Conservation (phyloP, 345 rosid species). For the Eucalyptus viminalis region DNA sequence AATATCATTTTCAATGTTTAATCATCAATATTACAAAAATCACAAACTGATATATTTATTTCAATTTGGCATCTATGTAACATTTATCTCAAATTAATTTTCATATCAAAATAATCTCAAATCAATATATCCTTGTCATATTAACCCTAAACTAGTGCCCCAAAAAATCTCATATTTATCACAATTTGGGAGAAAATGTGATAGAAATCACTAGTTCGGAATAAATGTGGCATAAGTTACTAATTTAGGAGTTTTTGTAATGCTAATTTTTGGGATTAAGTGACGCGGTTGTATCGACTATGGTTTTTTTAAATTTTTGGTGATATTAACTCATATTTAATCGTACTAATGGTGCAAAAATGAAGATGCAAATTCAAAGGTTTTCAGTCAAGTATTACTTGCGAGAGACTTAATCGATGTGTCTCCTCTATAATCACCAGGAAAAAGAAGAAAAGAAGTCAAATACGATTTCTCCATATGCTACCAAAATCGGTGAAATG, state of each 20-base stretch:
- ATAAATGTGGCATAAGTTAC: no score
- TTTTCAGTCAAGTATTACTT: neutral
- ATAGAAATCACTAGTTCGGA: fast-evolving
- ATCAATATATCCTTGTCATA: no score
- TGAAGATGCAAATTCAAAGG: neutral
- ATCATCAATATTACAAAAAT: fast-evolving
- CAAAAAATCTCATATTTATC: neutral
- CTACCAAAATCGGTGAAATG: neutral
- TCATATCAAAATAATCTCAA: neutral
- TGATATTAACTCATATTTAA: neutral
- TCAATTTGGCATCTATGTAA: fast-evolving
- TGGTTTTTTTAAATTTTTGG: no score
- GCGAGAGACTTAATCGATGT: neutral
- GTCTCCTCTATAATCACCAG: neutral
- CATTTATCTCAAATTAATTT: no score
- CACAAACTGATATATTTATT: fast-evolving
- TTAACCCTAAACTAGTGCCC: no score
- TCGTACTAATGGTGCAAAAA: neutral
- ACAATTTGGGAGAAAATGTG: fast-evolving
- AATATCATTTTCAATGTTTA: neutral
- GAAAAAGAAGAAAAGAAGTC: no score
- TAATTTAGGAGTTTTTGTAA: no score
- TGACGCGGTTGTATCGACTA: no score
- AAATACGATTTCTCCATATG: neutral
- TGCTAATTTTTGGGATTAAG: no score